These are phyloP conservation scores for Angomonas ambiguus DNA, from an alignment of 208 protist genomes.

Conservation along the genomic window DNA sequence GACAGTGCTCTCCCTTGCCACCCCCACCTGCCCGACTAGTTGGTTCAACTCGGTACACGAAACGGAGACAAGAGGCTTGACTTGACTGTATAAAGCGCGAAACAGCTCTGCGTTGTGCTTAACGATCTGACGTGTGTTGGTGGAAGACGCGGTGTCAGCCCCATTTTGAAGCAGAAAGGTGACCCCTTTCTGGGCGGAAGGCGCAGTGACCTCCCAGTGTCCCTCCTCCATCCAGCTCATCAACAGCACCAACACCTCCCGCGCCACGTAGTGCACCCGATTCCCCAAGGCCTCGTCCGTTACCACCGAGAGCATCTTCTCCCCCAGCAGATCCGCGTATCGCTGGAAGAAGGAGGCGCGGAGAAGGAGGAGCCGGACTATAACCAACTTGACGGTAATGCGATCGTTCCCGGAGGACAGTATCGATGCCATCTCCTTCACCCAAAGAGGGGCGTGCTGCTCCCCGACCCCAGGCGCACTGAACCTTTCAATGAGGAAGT, in stretches of 20 bases:
- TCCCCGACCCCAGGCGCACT: not conserved
- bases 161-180: constrained; percentile 29
- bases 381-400: constrained; percentile 45
- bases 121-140: constrained; percentile 14
- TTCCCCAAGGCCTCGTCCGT: constrained; percentile 21
- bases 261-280: constrained; percentile 70
- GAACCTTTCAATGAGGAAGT: constrained; percentile 27
- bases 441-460: constrained; percentile 36
- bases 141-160: constrained; percentile 16
- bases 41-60: not conserved
- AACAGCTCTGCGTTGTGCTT: constrained; percentile 70
- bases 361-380: constrained; percentile 54
- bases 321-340: constrained; percentile 37
- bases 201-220: not conserved
- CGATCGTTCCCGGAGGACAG: constrained; percentile 18
- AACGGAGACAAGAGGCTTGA: constrained; percentile 7
- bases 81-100: constrained; percentile 39
- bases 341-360: constrained; percentile 36
- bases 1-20: not conserved
- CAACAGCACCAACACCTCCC: constrained; percentile 56
- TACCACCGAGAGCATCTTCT: constrained; percentile 37
- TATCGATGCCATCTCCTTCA: constrained; percentile 48
- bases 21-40: not conserved
- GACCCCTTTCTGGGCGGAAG: not conserved
- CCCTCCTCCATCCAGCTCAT: constrained; percentile 30